Base-by-base conservation (phyloP, 2,329 filamentous ascomycete species). In the Scedosporium minutisporum region DNA sequence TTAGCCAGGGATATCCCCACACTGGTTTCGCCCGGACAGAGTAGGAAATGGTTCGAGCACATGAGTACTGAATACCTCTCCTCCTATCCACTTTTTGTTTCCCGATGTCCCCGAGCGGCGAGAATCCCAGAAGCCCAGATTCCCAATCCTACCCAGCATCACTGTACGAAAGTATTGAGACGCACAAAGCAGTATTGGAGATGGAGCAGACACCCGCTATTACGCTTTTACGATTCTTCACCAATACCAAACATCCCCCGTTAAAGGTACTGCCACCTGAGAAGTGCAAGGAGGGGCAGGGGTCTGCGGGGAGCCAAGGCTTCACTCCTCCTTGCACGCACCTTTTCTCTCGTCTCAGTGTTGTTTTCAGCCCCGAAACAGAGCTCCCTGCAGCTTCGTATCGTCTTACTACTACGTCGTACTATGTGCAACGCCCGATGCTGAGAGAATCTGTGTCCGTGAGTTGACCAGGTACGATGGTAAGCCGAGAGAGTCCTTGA, bases 271-370 rank as follows among this genome's bases (percentile, higher is more conserved):
- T 23, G 16, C 18, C 33, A 42, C 58, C 58, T 44, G 38, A 48
- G 44, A 46, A 48, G 38, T n/a, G 57, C 29, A 59, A 29, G 44
- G 58, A 60, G 58, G 58, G 42, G 58, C 58, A 60, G 58, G 58
- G 58, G 58, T 60, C 44, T 46, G 58, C 38, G 58, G 42, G 58
- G 41, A 25, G 57, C 57, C 58, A 60, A 60, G 23, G 23, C 38
- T 60, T 46, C 38, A n/a, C 25, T 60, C 16, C 58, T 10, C n/a
- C 21, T n/a, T 44, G 14, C 58, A 10, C 58, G 6, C 25, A 27
- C 55, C 25, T n/a, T 16, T 51, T 25, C 23, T 60, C 58, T 60
- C 25, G 58, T 55, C 51, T 55, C 51, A 55, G 48, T 25, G 48
- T 14, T 16, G 48, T 55, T 55, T 55, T 55, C 21, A 55, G 51